Base-by-base conservation (phyloP, 176 grass and related monocot species). In the Aechmea fasciata region DNA sequence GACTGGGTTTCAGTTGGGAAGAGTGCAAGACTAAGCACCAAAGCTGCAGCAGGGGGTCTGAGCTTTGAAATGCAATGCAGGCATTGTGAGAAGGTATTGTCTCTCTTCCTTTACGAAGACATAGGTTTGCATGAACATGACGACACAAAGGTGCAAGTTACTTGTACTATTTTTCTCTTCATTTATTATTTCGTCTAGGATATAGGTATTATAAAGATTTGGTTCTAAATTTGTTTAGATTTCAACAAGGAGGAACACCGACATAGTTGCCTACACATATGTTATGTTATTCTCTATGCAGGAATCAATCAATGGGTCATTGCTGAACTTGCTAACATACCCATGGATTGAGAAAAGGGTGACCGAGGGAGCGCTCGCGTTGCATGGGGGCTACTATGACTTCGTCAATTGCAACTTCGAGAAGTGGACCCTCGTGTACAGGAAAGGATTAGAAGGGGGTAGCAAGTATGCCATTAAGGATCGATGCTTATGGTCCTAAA, bases 391-490 rank as follows among this genome's bases (percentile, higher is more conserved):
- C 26, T 99, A 90, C 66, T 93, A 93, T 70, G 85, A 99, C 72
- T 99, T 99, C 17, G 2, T 90, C 10, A 80, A 88, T 77, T 99
- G 87, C 71, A 92, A 84, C 19, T 99, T 99, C 70, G 87, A 99
- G 70, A 90, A 99, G 68, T 93, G 94, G 94, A 93, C 89, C 3
- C 67, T 99, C 41, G 77, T 92, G 14, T 99, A 99, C 51, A 67
- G 84, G 75, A 59, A 83, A 85, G 82, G 77, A 41, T 73, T 99
- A 55, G 80, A 90, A 62, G 94, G 94, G 54, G 94, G 89, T 52
- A 93, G 89, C 77, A 99, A 99, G 71, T 99, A 99, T 74, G 94
- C 81, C 52, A 92, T 99, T 28, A 97, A 87, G 69, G 90, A 90
- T 57, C 81, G 79, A 17, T 79, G 89, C 17, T 82, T 86, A 11